Percentiles rank a stretch among this genome's conserved stretches.
phyloP scores from a whole-genome alignment of 1,284 basidiomycete species.

The Trametes versicolor region DNA sequence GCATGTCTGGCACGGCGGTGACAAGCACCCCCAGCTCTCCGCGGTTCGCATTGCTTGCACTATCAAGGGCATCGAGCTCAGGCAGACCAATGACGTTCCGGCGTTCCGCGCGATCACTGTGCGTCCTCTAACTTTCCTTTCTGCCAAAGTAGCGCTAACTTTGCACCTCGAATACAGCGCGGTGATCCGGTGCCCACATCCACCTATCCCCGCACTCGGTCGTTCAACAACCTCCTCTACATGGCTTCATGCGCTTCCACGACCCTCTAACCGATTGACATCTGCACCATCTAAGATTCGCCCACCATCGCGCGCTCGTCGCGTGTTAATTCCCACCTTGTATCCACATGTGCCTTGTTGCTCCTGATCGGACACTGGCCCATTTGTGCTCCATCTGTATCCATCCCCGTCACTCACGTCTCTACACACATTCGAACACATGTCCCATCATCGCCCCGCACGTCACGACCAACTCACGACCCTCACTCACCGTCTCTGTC shows the following conservation, averaged over 20 bases:
- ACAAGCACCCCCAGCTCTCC: slow-evolving; percentile 38
- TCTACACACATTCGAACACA: slow-evolving; percentile 17
- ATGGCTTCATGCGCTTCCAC: slow-evolving; percentile 33
- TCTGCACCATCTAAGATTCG: slow-evolving; percentile 21
- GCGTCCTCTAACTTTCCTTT: slow-evolving; percentile 23
- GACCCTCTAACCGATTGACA: slow-evolving; percentile 29
- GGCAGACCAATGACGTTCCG: slow-evolving; percentile 37
- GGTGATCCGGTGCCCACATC: slow-evolving; percentile 34
- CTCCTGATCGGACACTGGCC: slow-evolving; percentile 27
- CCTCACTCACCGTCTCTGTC: slow-evolving; percentile 24
- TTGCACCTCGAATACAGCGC: slow-evolving; percentile 18
- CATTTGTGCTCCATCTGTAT: slow-evolving; percentile 34
- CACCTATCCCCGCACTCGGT: slow-evolving; percentile 34
- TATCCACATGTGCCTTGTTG: slow-evolving; percentile 29
- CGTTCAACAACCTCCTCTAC: slow-evolving; percentile 34
- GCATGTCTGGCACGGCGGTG: slow-evolving; percentile 42
- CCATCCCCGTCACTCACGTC: slow-evolving; percentile 22
- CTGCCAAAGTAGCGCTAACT: slow-evolving; percentile 23
- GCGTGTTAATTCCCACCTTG: slow-evolving; percentile 29
- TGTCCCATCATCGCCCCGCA: slow-evolving; percentile 20
- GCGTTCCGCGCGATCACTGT: slow-evolving; percentile 41
- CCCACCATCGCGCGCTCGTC: slow-evolving; percentile 3
- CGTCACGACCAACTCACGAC: slow-evolving; percentile 37
- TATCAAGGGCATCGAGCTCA: slow-evolving; percentile 39
- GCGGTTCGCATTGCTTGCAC: slow-evolving; percentile 43